Evolutionary conservation across 140 eudicot species (phyloP), one percentile per base, ranked within the genome.

Genomic region (Cichorium intybus): DNA sequence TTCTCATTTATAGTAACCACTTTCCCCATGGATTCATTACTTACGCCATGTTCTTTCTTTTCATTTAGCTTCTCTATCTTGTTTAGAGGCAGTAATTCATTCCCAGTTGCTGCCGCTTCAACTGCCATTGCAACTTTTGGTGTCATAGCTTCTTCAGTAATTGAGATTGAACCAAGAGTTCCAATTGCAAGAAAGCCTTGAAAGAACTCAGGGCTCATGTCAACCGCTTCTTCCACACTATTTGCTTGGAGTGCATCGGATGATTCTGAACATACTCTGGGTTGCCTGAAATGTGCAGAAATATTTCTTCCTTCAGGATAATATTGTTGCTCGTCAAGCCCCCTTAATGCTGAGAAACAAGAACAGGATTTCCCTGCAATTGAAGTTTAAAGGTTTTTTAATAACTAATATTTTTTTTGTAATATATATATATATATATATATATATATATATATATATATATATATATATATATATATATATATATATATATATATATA

Each of bases 161-260:
- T 66, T 62, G 84, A 74, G 33, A 72, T 81, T 55, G 71, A 55
- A 69, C 95, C 95, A 7, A 89, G 82, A 62, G 97, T 89, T 57
- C 91, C 97, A 53, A 89, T 89, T 69, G 92, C 77, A 41, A 89
- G 89, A 74, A 89, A 81, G 43, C 89, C 88, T 7, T 74, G 80
- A 74, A 81, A 79, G 58, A 69, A 70, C 62, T 81, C 81, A 12
- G 47, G 37, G 47, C 27, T 72, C 73, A 67, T 50, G 29, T 49
- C 58, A 56, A 58, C 59, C 4, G 70, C 17, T 48, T 66, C 69
- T 79, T 78, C 75, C 50, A 9, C 56, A 8, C 62, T 58, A 35
- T 50, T 33, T 53, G 60, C 72, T 53, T 62, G 66, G 56, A 67
- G 53, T 52, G 60, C 75, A 61, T 24, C 27, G 18, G 78, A 54